Evolutionary conservation across 225 moss, liverwort and hornwort genomes (phyloP).

Genomic region (Polytrichum commune): DNA sequence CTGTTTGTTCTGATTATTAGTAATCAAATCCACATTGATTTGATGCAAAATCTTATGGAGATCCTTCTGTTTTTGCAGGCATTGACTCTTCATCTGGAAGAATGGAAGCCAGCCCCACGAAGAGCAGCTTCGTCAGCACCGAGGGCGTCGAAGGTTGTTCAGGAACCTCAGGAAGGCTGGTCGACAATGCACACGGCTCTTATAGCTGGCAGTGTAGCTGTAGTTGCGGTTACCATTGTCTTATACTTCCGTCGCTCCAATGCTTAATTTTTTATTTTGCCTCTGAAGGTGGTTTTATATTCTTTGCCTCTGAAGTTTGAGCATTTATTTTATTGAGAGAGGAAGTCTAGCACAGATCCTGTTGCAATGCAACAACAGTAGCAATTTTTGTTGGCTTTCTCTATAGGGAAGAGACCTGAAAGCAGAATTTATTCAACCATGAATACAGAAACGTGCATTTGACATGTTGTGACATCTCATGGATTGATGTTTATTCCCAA

Average conservation of each 20-base stretch:
- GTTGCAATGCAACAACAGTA: too few relatives aligned
- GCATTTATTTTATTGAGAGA: too few relatives aligned
- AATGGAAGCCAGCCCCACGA: not conserved
- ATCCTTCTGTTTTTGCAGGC: slow-evolving; percentile 8
- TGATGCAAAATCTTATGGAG: not conserved
- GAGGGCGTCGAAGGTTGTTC: not conserved
- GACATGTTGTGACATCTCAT: too few relatives aligned
- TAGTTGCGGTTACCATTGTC: slow-evolving; percentile 12
- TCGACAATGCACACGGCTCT: slow-evolving; percentile 15
- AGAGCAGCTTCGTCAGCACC: not conserved
- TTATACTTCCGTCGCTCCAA: slow-evolving; percentile 25
- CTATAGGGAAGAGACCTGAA: too few relatives aligned
- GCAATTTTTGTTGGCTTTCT: too few relatives aligned
- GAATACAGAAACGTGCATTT: too few relatives aligned
- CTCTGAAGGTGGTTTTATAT: too few relatives aligned
- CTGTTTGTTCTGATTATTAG: too few relatives aligned
- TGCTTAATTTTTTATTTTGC: not conserved
- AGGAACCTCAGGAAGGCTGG: slow-evolving; percentile 6
- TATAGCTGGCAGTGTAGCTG: slow-evolving; percentile 10
- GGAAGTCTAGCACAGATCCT: too few relatives aligned
- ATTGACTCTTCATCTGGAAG: slow-evolving; percentile 20
- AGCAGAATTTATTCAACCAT: too few relatives aligned
- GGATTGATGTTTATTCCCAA: too few relatives aligned
- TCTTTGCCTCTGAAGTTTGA: too few relatives aligned
- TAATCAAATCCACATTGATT: not conserved